phyloP scores from a whole-genome alignment of 2,329 filamentous ascomycete species.

The Fusarium sp. region DNA sequence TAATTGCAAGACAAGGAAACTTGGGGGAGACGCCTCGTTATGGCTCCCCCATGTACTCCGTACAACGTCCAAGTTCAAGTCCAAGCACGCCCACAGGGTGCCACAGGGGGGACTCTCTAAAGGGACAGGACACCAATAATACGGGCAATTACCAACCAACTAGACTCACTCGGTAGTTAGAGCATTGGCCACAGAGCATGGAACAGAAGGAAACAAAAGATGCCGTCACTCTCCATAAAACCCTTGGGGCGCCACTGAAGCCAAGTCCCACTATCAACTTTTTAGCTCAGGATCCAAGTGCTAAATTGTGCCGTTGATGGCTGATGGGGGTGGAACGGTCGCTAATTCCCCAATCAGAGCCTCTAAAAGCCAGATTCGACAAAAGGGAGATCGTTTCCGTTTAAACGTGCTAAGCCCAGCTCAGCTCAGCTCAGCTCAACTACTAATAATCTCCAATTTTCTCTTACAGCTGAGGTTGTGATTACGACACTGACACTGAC shows the following conservation, averaged over 20 bases:
- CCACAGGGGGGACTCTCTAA: not conserved
- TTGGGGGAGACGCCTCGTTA: constrained; percentile 37
- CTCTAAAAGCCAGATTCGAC: not conserved
- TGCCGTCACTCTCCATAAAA: constrained; percentile 45
- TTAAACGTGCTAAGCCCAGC: too few species aligned
- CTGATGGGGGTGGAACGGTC: constrained; percentile 3
- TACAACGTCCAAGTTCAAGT: not conserved
- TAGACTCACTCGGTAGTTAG: not conserved
- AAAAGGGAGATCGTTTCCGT: constrained; percentile 13
- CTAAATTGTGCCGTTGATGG: constrained; percentile 16
- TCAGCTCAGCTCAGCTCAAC: too few species aligned
- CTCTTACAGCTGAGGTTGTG: constrained; percentile 1
- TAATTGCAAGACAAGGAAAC: constrained; percentile 4
- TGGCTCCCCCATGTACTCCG: constrained; percentile 4
- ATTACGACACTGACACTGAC: constrained; percentile 20
- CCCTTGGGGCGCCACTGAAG: constrained; percentile 37
- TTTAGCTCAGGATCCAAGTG: constrained; percentile 24
- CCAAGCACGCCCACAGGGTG: too few species aligned
- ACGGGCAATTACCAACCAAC: too few species aligned
- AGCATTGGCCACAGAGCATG: not conserved
- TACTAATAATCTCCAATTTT: too few species aligned
- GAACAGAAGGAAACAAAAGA: constrained; percentile 12
- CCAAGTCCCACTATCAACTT: constrained; percentile 43
- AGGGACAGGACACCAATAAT: not conserved
- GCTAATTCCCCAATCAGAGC: constrained; percentile 13